phyloP scores from a whole-genome alignment of 345 rosid genomes.

The Eutrema heterophyllum region DNA sequence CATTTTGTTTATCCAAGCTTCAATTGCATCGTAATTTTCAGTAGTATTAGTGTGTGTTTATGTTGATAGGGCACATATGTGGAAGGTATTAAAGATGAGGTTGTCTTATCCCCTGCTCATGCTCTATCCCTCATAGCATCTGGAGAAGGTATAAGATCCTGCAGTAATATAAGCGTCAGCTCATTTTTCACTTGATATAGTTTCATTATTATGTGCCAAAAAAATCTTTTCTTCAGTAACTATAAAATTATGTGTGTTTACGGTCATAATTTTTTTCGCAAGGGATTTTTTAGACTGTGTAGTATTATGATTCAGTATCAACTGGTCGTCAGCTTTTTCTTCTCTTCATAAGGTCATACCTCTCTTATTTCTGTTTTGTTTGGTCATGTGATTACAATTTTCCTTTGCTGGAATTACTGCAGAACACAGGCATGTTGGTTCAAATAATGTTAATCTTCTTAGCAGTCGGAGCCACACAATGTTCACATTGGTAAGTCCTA shows the following conservation, averaged over 20 bases:
- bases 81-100: slow-evolving; percentile 95
- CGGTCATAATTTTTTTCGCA: neutral
- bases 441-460: slow-evolving; percentile 85
- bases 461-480: slow-evolving; percentile 99
- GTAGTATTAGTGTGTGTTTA: slow-evolving; percentile 22
- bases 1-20: slow-evolving; percentile 11
- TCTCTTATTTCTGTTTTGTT: slow-evolving; percentile 7
- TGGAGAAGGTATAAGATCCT: slow-evolving; percentile 71
- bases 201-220: neutral
- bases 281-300: neutral
- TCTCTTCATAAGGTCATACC: neutral
- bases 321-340: neutral
- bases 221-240: neutral
- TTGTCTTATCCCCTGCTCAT: slow-evolving; percentile 94
- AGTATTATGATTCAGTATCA: neutral
- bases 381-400: neutral
- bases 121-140: slow-evolving; percentile 93
- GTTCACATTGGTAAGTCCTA: slow-evolving; percentile 65
- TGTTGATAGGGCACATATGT: slow-evolving; percentile 76
- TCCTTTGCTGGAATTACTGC: slow-evolving; percentile 19
- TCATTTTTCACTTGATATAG: neutral
- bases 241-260: neutral
- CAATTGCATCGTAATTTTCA: slow-evolving; percentile 13
- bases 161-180: neutral
- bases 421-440: slow-evolving; percentile 96